phyloP scores from a whole-genome alignment of 2,329 filamentous ascomycete genomes.

The Cladophialophora bantiana region DNA sequence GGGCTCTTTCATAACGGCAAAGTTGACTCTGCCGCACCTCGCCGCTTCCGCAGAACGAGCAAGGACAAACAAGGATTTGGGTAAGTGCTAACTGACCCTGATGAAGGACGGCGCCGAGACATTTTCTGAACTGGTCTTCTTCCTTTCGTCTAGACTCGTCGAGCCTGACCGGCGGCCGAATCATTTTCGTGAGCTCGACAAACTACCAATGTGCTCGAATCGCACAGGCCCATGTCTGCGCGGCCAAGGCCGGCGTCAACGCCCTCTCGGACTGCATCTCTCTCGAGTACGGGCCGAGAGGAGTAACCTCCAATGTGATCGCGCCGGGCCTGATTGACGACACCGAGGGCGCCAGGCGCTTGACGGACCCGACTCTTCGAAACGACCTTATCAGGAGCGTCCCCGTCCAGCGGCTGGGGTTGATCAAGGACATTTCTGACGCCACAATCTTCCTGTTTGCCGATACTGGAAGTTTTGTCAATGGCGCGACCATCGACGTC shows the following conservation, averaged over 20 bases:
- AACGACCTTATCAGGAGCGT: slow-evolving; percentile 59
- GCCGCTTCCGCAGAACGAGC: slow-evolving; percentile 19
- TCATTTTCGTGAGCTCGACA: slow-evolving; percentile 87
- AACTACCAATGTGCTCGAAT: slow-evolving; percentile 88
- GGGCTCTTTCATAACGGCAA: slow-evolving; percentile 26
- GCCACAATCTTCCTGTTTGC: slow-evolving; percentile 89
- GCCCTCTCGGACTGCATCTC: slow-evolving; percentile 78
- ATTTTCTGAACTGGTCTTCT: not conserved
- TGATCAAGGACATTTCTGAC: slow-evolving; percentile 86
- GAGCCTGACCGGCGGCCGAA: slow-evolving; percentile 55
- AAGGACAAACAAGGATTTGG: slow-evolving; percentile 5
- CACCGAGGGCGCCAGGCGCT: slow-evolving; percentile 78
- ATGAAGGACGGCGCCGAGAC: not conserved
- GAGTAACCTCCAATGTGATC: slow-evolving; percentile 86
- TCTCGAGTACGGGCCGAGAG: slow-evolving; percentile 86
- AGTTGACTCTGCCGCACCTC: slow-evolving; percentile 30
- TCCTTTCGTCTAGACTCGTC: slow-evolving; percentile 1
- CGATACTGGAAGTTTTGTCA: slow-evolving; percentile 84
- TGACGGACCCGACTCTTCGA: slow-evolving; percentile 61
- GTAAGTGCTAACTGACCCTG: slow-evolving; percentile 1
- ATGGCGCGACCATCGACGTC: slow-evolving; percentile 77
- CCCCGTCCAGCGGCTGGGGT: slow-evolving; percentile 77
- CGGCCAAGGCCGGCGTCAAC: slow-evolving; percentile 90
- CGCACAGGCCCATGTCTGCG: slow-evolving; percentile 83
- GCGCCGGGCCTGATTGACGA: slow-evolving; percentile 83